Conservation (phyloP, 495 filamentous ascomycete species). For the Neurospora sublineolata region DNA sequence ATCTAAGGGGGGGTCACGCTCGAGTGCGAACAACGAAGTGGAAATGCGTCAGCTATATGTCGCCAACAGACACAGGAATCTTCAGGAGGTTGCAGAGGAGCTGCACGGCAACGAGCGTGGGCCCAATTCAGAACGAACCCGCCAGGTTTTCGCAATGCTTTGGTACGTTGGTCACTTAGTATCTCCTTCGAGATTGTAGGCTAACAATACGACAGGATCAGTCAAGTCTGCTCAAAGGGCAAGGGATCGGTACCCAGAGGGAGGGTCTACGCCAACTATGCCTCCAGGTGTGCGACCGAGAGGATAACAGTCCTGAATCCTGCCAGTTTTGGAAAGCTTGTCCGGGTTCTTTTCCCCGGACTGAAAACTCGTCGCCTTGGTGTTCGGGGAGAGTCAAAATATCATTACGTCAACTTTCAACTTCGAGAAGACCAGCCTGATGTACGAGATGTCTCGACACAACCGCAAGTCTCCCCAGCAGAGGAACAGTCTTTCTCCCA, state of each 20-base stretch:
- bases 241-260: constrained; percentile 80
- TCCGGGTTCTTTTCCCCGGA: constrained; percentile 88
- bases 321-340: constrained; percentile 93
- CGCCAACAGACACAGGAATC: constrained; percentile 57
- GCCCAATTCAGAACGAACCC: constrained; percentile 82
- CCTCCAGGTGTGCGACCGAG: constrained; percentile 78
- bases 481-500: constrained; percentile 28
- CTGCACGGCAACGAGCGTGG: constrained; percentile 49
- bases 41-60: constrained; percentile 79
- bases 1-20: constrained; percentile 49
- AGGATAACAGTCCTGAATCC: constrained; percentile 88
- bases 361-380: constrained; percentile 85
- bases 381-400: constrained; percentile 93
- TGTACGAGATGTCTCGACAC: constrained; percentile 22
- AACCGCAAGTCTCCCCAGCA: constrained; percentile 25
- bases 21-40: constrained; percentile 76
- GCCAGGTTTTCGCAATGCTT: constrained; percentile 95
- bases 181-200: neutral
- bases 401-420: constrained; percentile 87
- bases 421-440: constrained; percentile 53
- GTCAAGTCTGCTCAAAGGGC: constrained; percentile 65
- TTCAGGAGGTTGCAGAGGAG: constrained; percentile 77
- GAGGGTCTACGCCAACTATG: constrained; percentile 89
- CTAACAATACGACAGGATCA: constrained; percentile 50
- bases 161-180: constrained; percentile 50